These are phyloP conservation scores for Yarrowia sp. DNA, from an alignment of 805 yeast species.

Conservation along the genomic window DNA sequence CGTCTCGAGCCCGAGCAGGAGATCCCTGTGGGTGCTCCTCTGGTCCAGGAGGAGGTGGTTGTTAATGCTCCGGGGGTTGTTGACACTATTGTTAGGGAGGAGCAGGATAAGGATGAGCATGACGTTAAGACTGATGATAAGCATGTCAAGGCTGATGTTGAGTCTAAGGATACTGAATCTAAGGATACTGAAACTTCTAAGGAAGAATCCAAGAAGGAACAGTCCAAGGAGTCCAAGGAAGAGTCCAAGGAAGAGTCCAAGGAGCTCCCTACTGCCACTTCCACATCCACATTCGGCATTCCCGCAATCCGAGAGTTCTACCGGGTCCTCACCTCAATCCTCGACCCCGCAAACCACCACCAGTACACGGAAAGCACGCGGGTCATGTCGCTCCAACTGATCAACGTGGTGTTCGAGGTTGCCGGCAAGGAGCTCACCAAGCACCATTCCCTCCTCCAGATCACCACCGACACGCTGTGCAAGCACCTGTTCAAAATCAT, in stretches of 20 bases:
- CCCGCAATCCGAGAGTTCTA: slow-evolving; percentile 74
- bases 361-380: slow-evolving; percentile 87
- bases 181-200: too few relatives aligned
- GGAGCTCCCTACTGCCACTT: slow-evolving; percentile 36
- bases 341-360: slow-evolving; percentile 77
- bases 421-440: slow-evolving; percentile 61
- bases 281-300: slow-evolving; percentile 52
- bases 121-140: too few relatives aligned
- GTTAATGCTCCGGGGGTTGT: slow-evolving; percentile 19
- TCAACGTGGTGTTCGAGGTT: slow-evolving; percentile 78
- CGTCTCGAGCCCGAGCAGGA: slow-evolving; percentile 49
- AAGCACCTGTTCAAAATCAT: slow-evolving; percentile 79
- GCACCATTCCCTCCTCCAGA: slow-evolving; percentile 63
- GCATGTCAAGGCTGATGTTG: too few relatives aligned
- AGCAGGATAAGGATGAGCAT: neutral
- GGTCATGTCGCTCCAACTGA: slow-evolving; percentile 72
- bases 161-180: too few relatives aligned
- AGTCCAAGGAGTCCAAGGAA: slow-evolving; percentile 1
- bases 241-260: slow-evolving; percentile 31
- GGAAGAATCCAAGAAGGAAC: too few relatives aligned
- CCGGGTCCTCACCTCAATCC: slow-evolving; percentile 70
- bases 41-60: slow-evolving; percentile 25
- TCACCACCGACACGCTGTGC: slow-evolving; percentile 78
- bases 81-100: neutral
- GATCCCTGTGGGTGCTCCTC: slow-evolving; percentile 44